Evolutionary conservation across 495 filamentous ascomycete genomes (phyloP).

Genomic region (Podospora pseudopauciseta): DNA sequence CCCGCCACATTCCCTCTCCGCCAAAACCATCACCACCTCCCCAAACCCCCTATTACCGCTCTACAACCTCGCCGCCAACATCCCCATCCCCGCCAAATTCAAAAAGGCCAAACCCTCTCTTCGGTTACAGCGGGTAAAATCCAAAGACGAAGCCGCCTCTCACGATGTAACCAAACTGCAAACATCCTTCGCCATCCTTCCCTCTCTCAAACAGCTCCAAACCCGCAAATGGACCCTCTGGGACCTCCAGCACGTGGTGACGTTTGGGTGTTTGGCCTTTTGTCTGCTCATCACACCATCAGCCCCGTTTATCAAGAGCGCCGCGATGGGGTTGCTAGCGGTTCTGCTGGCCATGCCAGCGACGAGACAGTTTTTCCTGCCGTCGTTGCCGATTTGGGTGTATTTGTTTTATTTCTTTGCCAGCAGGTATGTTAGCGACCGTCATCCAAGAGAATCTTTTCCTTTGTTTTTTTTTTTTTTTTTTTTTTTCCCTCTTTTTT

Average conservation of each 20-base stretch:
- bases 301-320: slow-evolving; percentile 70
- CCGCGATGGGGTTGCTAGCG: slow-evolving; percentile 60
- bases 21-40: background rate
- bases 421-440: slow-evolving; percentile 64
- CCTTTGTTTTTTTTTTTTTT: no score
- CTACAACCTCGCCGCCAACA: slow-evolving; percentile 4
- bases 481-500: no score
- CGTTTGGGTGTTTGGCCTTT: slow-evolving; percentile 72
- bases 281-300: slow-evolving; percentile 73
- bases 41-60: slow-evolving; percentile 4
- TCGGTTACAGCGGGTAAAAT: slow-evolving; percentile 57
- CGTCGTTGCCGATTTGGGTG: slow-evolving; percentile 74
- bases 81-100: slow-evolving; percentile 36
- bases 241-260: slow-evolving; percentile 79
- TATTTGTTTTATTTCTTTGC: slow-evolving; percentile 88
- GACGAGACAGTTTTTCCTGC: slow-evolving; percentile 86
- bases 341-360: slow-evolving; percentile 75
- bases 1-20: background rate
- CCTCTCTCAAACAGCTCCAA: slow-evolving; percentile 68
- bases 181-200: slow-evolving; percentile 72
- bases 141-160: slow-evolving; percentile 56
- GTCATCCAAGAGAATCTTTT: no score
- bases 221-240: slow-evolving; percentile 77
- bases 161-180: slow-evolving; percentile 64
- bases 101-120: slow-evolving; percentile 72